phyloP scores from a whole-genome alignment of 2,329 filamentous ascomycete genomes.

The Aspergillus sp. region DNA sequence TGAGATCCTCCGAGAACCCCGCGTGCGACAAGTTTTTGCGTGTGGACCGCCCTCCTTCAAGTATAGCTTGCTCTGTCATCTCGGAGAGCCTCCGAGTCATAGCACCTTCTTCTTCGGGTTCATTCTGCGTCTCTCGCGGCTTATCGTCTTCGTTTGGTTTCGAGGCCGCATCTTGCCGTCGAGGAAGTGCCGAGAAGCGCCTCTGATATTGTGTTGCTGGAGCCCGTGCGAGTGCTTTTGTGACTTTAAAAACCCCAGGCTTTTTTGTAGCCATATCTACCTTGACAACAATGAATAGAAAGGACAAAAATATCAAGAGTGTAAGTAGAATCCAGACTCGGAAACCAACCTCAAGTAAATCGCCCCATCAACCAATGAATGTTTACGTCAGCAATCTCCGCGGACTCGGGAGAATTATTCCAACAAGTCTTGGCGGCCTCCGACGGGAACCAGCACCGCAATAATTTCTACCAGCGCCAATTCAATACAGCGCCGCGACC shows the following conservation, averaged over 20 bases:
- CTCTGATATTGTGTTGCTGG: slow-evolving; percentile 15
- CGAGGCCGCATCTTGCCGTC: slow-evolving; percentile 23
- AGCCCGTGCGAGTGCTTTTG: slow-evolving; percentile 14
- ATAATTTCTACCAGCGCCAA: slow-evolving; percentile 16
- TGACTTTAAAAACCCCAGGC: slow-evolving; percentile 17
- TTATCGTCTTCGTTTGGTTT: slow-evolving; percentile 18
- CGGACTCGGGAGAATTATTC: slow-evolving; percentile 4
- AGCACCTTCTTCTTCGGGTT: slow-evolving; percentile 49
- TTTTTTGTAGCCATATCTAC: slow-evolving; percentile 24
- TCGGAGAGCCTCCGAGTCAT: slow-evolving; percentile 59
- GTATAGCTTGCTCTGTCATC: slow-evolving; percentile 61
- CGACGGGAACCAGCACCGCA: background rate
- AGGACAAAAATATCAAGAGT: background rate
- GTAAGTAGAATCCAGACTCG: background rate
- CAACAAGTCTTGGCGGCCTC: slow-evolving; percentile 1
- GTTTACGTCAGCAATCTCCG: slow-evolving; percentile 7
- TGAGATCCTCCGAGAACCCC: slow-evolving; percentile 63
- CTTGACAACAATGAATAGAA: background rate
- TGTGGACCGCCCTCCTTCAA: slow-evolving; percentile 55
- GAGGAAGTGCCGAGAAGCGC: slow-evolving; percentile 24
- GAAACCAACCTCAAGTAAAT: background rate
- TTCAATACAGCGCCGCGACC: background rate
- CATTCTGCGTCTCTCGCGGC: slow-evolving; percentile 13
- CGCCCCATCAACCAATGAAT: background rate
- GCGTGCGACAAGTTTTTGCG: slow-evolving; percentile 60